Evolutionary conservation across 1,139 yeast genomes (phyloP).

Genomic region (Taphrina populina): DNA sequence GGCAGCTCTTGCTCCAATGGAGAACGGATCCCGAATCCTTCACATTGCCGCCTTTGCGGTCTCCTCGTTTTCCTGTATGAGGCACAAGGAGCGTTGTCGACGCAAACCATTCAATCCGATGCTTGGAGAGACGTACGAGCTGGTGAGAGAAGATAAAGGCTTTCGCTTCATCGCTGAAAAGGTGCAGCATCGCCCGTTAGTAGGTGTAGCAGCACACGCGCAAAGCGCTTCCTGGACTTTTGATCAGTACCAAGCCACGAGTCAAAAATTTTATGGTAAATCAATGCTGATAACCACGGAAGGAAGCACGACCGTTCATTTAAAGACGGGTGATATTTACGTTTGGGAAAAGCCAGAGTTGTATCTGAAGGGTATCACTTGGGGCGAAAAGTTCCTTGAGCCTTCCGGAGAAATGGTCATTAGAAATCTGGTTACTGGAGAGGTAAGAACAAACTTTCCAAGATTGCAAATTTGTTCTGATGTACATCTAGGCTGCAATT

Average conservation of each 20-base stretch:
- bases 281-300: slow-evolving; percentile 76
- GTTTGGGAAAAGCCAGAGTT: slow-evolving; percentile 83
- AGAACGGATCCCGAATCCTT: slow-evolving; percentile 57
- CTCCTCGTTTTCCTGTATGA: slow-evolving; percentile 64
- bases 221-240: slow-evolving; percentile 77
- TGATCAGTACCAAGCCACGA: slow-evolving; percentile 71
- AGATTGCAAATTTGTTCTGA: slow-evolving; percentile 59
- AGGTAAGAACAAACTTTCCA: too few species aligned
- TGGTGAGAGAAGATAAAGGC: slow-evolving; percentile 74
- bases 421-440: slow-evolving; percentile 62
- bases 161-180: slow-evolving; percentile 72
- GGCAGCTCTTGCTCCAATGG: slow-evolving; percentile 52
- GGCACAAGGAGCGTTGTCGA: slow-evolving; percentile 70
- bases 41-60: slow-evolving; percentile 81
- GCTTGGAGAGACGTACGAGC: slow-evolving; percentile 81
- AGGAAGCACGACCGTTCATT: slow-evolving; percentile 50
- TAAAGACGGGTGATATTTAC: slow-evolving; percentile 44
- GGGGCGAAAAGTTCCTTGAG: slow-evolving; percentile 94
- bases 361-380: slow-evolving; percentile 77
- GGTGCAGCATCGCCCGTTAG: slow-evolving; percentile 77
- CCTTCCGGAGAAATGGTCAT: slow-evolving; percentile 72
- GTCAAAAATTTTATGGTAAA: slow-evolving; percentile 94
- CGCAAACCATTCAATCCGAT: slow-evolving; percentile 93
- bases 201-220: slow-evolving; percentile 68
- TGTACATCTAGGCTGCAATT: slow-evolving; percentile 9